Base-by-base conservation (phyloP, 192 early-diverging fungal genomes). In the Coemansia sp. region DNA sequence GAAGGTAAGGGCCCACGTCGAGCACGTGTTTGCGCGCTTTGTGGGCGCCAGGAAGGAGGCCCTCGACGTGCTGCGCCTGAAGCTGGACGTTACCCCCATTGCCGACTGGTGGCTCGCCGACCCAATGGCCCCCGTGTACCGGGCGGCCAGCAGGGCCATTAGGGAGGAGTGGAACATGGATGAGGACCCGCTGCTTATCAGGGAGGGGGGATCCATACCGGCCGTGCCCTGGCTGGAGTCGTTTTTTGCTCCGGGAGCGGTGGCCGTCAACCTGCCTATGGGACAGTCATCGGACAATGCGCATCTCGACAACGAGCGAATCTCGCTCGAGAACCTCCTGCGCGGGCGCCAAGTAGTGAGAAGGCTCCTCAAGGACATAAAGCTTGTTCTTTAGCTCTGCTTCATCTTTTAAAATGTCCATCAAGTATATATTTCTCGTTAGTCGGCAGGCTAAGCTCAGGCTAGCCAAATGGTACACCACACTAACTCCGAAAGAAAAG, bases 401-500 rank as follows among this genome's bases (percentile, higher is more conserved):
- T n/a, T 42, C 24, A 63, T n/a, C n/a, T 33, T 36, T 42, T 11
- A 58, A 46, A 7, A 80, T 80, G 77, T 59, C 67, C 21, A 71
- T 80, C 56, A 90, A 94, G 33, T 94, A 86, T 79, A 72, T 94
- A 21, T 81, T 92, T 33, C 85, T 94, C 10, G 87, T 94, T 37
- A 91, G 88, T 67, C 84, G 91, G 20, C 92, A 94, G 74, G 92
- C 88, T 73, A 94, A 94, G 74, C 83, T 90, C 14, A 87, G 92
- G 6, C 85, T 94, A 34, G 86, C 87, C 55, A 92, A 92, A 68
- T 94, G 92, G 92, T 94, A 92, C 69, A 82, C 83, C 14, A 90
- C 89, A 28, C 67, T 92, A 55, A 78, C 84, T 43, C 74, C 80
- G 6, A 99, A 99, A 82, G 95, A 99, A 76, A 99, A 96, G 77